Base-by-base conservation (phyloP, 352 stramenopile species). In the Pythium aquatile region DNA sequence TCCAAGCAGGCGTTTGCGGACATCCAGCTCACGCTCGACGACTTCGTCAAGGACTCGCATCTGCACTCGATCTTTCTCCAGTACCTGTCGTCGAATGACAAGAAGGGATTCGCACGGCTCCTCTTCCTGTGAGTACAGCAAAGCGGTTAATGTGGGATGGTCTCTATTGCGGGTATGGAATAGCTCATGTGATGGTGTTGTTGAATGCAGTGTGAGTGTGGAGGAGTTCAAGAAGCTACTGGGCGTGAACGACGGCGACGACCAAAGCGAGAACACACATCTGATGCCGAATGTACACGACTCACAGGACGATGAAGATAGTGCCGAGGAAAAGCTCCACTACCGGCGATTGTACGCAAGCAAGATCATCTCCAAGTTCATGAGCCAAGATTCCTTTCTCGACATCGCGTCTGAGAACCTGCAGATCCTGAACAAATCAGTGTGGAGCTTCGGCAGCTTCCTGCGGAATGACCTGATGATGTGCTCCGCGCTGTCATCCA, bases 321-420 rank as follows among this genome's bases (percentile, higher is more conserved):
- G 17, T 14, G 58, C 62, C 5, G 64, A 68, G 51, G 65, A 58
- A 20, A 64, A 66, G 5, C 68, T 74, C 26, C 63, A 74, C 24
- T 70, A 83, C 17, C 78, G 84, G 9, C 71, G 77, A 28, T 73
- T 80, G 67, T 94, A 94, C 66, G 86, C 84, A 14, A 91, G 83
- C 70, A 93, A 94, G 68, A 92, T 94, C 66, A 92, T 94, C 60
- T 44, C 74, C 65, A 94, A 94, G 70, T 94, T 92, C 68, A 93
- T 94, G 82, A 88, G 71, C 63, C 75, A 84, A 32, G 86, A 90
- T 69, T 83, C 86, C 30, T 94, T 93, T 55, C 54, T 94, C 11
- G 78, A 94, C 60, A 93, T 94, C 44, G 81, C 84, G 37, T 84
- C 70, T 3, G 85, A 93, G 63, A 90, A 90, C 61, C 64, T 91